phyloP scores from a whole-genome alignment of 352 stramenopile genomes.

The Phytophthora macrochlamydospora region DNA sequence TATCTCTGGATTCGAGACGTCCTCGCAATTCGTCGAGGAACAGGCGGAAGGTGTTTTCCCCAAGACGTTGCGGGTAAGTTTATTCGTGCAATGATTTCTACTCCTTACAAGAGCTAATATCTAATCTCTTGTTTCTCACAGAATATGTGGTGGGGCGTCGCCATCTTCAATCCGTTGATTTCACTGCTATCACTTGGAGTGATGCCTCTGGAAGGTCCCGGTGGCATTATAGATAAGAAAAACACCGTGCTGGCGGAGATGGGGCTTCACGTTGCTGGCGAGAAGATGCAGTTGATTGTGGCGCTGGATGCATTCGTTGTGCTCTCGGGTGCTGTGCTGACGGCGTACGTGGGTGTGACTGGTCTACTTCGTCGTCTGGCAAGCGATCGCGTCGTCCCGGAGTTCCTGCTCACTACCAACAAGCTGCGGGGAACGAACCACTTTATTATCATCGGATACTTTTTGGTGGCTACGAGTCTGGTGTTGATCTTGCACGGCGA shows the following conservation, averaged over 20 bases:
- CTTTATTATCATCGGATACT: slow-evolving; percentile 93
- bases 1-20: slow-evolving; percentile 95
- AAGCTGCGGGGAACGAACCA: slow-evolving; percentile 88
- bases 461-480: slow-evolving; percentile 87
- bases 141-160: slow-evolving; percentile 95
- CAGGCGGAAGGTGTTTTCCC: slow-evolving; percentile 94
- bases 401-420: slow-evolving; percentile 85
- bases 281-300: slow-evolving; percentile 79
- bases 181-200: slow-evolving; percentile 91
- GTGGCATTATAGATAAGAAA: slow-evolving; percentile 83
- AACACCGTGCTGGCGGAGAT: slow-evolving; percentile 92
- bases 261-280: slow-evolving; percentile 79
- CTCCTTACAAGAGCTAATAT: background rate
- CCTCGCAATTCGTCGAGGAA: slow-evolving; percentile 95
- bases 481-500: slow-evolving; percentile 92
- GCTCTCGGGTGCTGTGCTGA: slow-evolving; percentile 92
- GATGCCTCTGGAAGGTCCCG: slow-evolving; percentile 76
- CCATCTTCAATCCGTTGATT: slow-evolving; percentile 95
- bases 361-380: slow-evolving; percentile 92
- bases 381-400: slow-evolving; percentile 87
- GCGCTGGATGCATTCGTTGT: slow-evolving; percentile 95
- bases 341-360: slow-evolving; percentile 93
- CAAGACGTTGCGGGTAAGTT: slow-evolving; percentile 88
- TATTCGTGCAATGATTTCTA: background rate
- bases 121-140: slow-evolving; percentile 21